These are phyloP conservation scores for Lecanosticta acicola DNA, from an alignment of 2,329 filamentous ascomycete species.

Conservation along the genomic window DNA sequence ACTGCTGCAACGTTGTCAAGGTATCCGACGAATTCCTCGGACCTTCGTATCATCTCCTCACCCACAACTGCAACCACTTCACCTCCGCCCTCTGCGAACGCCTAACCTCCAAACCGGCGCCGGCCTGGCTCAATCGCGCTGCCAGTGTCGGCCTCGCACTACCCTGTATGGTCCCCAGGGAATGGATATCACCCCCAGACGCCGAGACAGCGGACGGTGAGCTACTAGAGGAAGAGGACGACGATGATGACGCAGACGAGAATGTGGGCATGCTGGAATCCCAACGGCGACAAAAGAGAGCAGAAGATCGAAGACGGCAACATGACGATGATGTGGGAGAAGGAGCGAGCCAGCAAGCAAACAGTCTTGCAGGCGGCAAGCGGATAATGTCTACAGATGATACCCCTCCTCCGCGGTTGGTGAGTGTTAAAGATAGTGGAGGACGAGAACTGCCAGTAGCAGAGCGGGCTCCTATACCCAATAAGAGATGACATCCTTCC, in stretches of 20 bases:
- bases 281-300: slow-evolving; percentile 7
- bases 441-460: slow-evolving; percentile 40
- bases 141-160: slow-evolving; percentile 76
- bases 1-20: no score
- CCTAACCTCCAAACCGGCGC: slow-evolving; percentile 64
- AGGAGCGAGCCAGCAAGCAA: slow-evolving; percentile 5
- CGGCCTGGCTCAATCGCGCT: slow-evolving; percentile 73
- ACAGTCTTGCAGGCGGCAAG: slow-evolving; percentile 14
- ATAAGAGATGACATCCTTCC: slow-evolving; percentile 2
- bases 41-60: slow-evolving; percentile 72
- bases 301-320: slow-evolving; percentile 11
- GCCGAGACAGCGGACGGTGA: slow-evolving; percentile 67
- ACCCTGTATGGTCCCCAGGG: slow-evolving; percentile 73
- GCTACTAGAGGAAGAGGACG: slow-evolving; percentile 53
- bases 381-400: slow-evolving; percentile 18
- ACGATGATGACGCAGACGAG: slow-evolving; percentile 57
- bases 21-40: slow-evolving; percentile 70
- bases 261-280: slow-evolving; percentile 19
- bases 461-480: slow-evolving; percentile 42
- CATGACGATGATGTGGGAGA: slow-evolving; percentile 9
- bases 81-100: slow-evolving; percentile 69
- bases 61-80: slow-evolving; percentile 85
- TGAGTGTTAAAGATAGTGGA: slow-evolving; percentile 36
- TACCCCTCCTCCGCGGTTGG: slow-evolving; percentile 28
- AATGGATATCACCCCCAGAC: slow-evolving; percentile 77